Conservation (phyloP, 306 rosid genomes). For the Cucurbita ficifolia region DNA sequence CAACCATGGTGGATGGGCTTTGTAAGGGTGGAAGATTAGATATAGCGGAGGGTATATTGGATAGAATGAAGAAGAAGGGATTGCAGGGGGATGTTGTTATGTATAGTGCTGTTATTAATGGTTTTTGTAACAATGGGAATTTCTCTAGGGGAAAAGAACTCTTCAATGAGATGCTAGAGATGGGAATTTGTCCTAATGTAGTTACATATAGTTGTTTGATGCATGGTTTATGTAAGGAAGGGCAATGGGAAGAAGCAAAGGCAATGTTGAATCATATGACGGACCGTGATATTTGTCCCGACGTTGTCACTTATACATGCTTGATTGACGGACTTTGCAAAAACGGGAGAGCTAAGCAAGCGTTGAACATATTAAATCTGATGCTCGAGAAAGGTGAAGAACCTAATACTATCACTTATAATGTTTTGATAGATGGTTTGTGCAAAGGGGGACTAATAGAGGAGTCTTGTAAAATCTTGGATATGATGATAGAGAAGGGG, state of each 20-base stretch:
- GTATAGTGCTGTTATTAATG: conserved; percentile 35
- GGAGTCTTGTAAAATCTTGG: conserved; percentile 35
- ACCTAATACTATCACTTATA: conserved; percentile 48
- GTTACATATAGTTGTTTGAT: conserved; percentile 51
- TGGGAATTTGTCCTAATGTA: conserved; percentile 49
- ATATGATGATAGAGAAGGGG: conserved; percentile 51
- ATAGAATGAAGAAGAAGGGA: conserved; percentile 55
- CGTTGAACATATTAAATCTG: conserved; percentile 34
- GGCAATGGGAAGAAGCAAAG: conserved; percentile 50
- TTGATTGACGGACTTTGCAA: conserved; percentile 69
- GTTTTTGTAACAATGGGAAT: conserved; percentile 38
- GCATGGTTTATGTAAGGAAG: conserved; percentile 40
- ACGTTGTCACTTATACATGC: conserved; percentile 44
- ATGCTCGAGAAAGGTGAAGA: conserved; percentile 47
- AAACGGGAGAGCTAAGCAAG: conserved; percentile 37
- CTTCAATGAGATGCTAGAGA: conserved; percentile 45
- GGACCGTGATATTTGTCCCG: conserved; percentile 30
- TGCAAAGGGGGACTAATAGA: conserved; percentile 53
- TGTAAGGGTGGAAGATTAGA: conserved; percentile 42
- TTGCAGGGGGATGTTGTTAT: conserved; percentile 38
- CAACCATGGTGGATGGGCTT: conserved; percentile 39
- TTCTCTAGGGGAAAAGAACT: conserved; percentile 34
- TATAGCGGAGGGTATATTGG: conserved; percentile 38
- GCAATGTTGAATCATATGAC: conserved; percentile 47
- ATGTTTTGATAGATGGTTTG: conserved; percentile 57